Evolutionary conservation across 108 stramenopile species (phyloP).

Genomic region (Poteriospumella lacustris): DNA sequence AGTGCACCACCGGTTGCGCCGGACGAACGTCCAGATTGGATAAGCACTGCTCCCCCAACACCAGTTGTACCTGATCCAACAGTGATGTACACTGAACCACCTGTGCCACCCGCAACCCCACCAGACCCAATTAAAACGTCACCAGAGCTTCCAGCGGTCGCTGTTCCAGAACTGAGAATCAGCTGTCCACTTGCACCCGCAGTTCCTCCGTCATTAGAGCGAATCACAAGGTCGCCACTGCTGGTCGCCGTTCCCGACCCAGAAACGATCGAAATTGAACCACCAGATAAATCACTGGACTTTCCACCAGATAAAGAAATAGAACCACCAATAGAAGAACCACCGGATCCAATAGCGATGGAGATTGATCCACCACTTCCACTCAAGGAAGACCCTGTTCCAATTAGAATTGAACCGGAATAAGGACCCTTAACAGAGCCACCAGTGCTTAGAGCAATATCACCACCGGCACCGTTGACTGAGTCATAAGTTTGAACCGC

Average conservation of each 20-base stretch:
- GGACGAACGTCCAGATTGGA: no score
- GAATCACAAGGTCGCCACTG: background rate
- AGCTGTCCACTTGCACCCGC: background rate
- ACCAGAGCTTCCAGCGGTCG: background rate
- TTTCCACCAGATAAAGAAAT: background rate
- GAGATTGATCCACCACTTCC: background rate
- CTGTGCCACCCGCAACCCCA: background rate
- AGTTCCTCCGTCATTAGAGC: no score
- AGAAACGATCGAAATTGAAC: background rate
- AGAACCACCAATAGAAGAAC: background rate
- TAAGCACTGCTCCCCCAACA: background rate
- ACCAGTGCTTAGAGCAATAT: background rate
- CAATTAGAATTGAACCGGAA: background rate
- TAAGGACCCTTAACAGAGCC: background rate
- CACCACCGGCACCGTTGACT: background rate
- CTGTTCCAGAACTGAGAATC: constrained; percentile 9
- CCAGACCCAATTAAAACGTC: background rate
- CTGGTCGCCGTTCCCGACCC: background rate
- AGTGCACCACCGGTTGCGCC: background rate
- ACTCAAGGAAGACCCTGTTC: background rate
- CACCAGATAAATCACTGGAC: background rate
- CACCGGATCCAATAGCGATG: background rate
- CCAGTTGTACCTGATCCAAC: constrained; percentile 3
- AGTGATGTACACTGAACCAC: background rate
- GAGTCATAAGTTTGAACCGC: background rate